phyloP scores from a whole-genome alignment of 257 asterid genomes.

The Handroanthus guayacan region DNA sequence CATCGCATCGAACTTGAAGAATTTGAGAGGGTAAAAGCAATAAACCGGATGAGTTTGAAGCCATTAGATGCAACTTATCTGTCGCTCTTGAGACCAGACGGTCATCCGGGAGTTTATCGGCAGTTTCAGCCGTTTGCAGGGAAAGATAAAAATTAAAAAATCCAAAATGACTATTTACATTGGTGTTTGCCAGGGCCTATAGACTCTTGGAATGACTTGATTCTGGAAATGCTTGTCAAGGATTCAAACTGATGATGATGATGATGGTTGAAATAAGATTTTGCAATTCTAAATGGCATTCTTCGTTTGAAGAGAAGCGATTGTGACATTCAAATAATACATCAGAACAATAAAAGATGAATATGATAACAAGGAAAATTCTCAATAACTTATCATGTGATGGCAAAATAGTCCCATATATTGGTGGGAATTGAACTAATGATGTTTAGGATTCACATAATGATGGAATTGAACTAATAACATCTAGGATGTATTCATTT shows the following conservation, averaged over 20 bases:
- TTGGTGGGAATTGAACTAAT: too few relatives aligned
- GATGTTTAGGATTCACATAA: too few relatives aligned
- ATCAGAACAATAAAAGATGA: not conserved
- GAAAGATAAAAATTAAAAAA: conserved; percentile 48
- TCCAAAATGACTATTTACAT: conserved; percentile 91
- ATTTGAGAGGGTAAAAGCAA: conserved; percentile 41
- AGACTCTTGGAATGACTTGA: conserved; percentile 92
- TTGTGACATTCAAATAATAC: not conserved
- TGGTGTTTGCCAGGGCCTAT: conserved; percentile 99
- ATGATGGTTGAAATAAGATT: too few relatives aligned
- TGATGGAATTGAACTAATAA: too few relatives aligned
- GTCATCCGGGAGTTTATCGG: conserved; percentile 80
- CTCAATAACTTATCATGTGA: too few relatives aligned
- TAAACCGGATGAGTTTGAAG: conserved; percentile 37
- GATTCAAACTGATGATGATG: not conserved
- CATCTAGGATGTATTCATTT: too few relatives aligned
- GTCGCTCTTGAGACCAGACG: conserved; percentile 78
- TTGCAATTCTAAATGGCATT: too few relatives aligned
- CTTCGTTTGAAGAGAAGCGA: too few relatives aligned
- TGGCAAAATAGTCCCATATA: too few relatives aligned
- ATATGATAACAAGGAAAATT: too few relatives aligned
- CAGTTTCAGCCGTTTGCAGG: conserved; percentile 69
- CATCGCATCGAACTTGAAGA: conserved; percentile 63
- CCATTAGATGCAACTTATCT: conserved; percentile 60
- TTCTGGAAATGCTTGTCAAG: conserved; percentile 64